Evolutionary conservation across 768 basidiomycete genomes (phyloP).

Genomic region (Mycena venus): DNA sequence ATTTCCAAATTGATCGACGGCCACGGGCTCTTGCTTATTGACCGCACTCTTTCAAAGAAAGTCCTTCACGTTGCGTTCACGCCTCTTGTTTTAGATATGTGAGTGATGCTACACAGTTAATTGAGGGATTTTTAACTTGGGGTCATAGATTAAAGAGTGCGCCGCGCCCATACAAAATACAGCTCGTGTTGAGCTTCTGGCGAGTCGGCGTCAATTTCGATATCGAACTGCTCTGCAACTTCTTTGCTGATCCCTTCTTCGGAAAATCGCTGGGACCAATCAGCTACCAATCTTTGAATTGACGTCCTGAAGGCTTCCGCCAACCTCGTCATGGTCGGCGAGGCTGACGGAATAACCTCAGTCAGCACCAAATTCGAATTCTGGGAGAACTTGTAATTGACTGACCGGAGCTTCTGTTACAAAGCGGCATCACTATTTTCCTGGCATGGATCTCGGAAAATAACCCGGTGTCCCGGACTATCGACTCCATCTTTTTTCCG

Average conservation of each 20-base stretch:
- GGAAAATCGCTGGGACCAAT: constrained; percentile 3
- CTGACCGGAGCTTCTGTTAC: not conserved
- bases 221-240: not conserved
- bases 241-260: constrained; percentile 9
- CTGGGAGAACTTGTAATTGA: not conserved
- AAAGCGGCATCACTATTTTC: constrained; percentile 1
- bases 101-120: too few species aligned
- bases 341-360: not conserved
- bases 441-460: constrained; percentile 1
- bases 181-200: not conserved
- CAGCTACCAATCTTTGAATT: not conserved
- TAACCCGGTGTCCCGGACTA: not conserved
- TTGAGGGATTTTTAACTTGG: too few species aligned
- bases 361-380: not conserved
- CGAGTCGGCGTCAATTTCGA: not conserved
- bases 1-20: too few species aligned
- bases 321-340: not conserved
- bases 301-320: not conserved
- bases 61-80: too few species aligned
- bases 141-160: not conserved
- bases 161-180: constrained; percentile 4
- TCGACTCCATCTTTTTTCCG: constrained; percentile 1
- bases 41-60: too few species aligned
- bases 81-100: too few species aligned
- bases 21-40: too few species aligned